A percentile compares a stretch with the other conserved stretches of the same genome.
These are phyloP conservation scores for Haplosporangium sp. DNA, from an alignment of 371 early-diverging fungal species.

Conservation along the genomic window DNA sequence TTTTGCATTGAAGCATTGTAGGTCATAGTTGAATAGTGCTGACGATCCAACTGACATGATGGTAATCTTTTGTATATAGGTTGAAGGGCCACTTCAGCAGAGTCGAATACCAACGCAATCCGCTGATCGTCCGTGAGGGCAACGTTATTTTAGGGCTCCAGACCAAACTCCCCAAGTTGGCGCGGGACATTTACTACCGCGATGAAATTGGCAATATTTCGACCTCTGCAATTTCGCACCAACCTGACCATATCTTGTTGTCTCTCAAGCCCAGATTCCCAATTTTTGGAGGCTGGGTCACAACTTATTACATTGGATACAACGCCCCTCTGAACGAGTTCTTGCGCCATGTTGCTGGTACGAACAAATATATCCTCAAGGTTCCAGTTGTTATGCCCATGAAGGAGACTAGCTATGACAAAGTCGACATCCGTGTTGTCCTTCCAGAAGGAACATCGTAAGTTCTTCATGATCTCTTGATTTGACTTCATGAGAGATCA, in stretches of 20 bases:
- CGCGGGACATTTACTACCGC: constrained; percentile 83
- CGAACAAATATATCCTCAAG: constrained; percentile 66
- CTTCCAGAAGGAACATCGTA: constrained; percentile 95
- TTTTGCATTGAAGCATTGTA: not conserved
- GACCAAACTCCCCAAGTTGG: constrained; percentile 72
- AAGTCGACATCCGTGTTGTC: constrained; percentile 77
- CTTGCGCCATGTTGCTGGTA: constrained; percentile 61
- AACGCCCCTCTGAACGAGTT: constrained; percentile 72
- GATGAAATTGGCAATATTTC: constrained; percentile 98
- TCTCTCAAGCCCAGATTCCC: constrained; percentile 91
- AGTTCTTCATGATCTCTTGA: constrained; percentile 27
- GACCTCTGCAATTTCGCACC: constrained; percentile 79
- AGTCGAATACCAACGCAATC: constrained; percentile 68
- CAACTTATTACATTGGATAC: constrained; percentile 94
- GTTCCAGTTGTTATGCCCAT: constrained; percentile 79
- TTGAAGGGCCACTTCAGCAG: constrained; percentile 82
- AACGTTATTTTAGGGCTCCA: constrained; percentile 66
- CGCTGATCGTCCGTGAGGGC: constrained; percentile 62
- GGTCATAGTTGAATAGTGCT: no score
- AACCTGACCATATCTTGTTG: constrained; percentile 64
- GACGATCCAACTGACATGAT: not conserved
- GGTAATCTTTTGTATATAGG: constrained; percentile 52
- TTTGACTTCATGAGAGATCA: not conserved
- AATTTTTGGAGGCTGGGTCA: constrained; percentile 95
- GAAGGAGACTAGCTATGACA: constrained; percentile 69